Conservation (phyloP, 75 land plant genomes). For the Sequoia sempervirens region DNA sequence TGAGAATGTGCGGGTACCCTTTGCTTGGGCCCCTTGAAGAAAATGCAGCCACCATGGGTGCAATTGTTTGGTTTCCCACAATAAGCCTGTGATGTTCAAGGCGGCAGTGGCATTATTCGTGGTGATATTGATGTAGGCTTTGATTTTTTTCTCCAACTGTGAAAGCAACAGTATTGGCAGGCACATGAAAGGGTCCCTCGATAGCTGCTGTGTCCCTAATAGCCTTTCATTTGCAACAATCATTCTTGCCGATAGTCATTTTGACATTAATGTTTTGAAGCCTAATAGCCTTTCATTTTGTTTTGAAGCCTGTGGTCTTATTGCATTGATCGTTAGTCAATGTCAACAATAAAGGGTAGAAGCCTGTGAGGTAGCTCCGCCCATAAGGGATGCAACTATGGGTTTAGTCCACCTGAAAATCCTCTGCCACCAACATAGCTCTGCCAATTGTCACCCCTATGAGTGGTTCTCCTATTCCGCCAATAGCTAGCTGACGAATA, state of each 20-base stretch:
- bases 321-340: too few relatives aligned
- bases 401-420: too few relatives aligned
- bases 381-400: too few relatives aligned
- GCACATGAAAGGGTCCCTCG: slow-evolving; percentile 22
- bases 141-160: slow-evolving; percentile 6
- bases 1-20: slow-evolving; percentile 18
- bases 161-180: slow-evolving; percentile 15
- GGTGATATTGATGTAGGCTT: slow-evolving; percentile 13
- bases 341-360: too few relatives aligned
- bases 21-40: slow-evolving; percentile 28
- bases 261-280: too few relatives aligned
- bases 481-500: too few relatives aligned
- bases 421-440: too few relatives aligned
- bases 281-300: too few relatives aligned
- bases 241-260: slow-evolving; percentile 27
- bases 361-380: too few relatives aligned
- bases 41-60: neutral
- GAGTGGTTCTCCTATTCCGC: too few relatives aligned
- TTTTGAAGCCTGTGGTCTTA: too few relatives aligned
- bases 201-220: slow-evolving; percentile 35
- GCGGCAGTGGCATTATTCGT: neutral
- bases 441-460: too few relatives aligned
- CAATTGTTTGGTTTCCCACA: neutral
- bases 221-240: slow-evolving; percentile 41
- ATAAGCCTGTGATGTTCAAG: neutral